A percentile compares a stretch with the other conserved stretches of the same genome.
Conservation (phyloP, 1,139 yeast genomes). For the Ogataea hybrid region DNA sequence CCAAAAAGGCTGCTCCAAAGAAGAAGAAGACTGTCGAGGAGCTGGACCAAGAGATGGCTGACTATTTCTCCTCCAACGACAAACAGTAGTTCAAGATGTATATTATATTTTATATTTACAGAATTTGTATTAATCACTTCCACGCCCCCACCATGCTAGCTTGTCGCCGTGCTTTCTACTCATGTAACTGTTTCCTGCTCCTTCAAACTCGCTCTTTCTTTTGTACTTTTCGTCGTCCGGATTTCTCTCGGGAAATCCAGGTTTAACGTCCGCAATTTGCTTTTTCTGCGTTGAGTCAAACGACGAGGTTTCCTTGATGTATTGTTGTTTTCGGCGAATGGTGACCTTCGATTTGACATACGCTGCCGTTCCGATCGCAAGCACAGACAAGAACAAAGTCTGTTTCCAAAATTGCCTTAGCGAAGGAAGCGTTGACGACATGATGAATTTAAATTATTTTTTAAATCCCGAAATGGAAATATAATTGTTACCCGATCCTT, state of each 20-base stretch:
- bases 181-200: constrained; percentile 57
- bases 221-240: constrained; percentile 25
- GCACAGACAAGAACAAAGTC: no score
- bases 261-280: constrained; percentile 37
- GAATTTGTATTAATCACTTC: constrained; percentile 7
- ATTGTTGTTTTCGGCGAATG: no score
- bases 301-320: no score
- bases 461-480: no score
- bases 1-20: constrained; percentile 29
- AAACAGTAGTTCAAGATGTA: constrained; percentile 3
- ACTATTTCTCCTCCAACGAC: constrained; percentile 32
- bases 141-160: constrained; percentile 21
- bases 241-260: constrained; percentile 41
- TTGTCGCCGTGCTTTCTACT: constrained; percentile 48
- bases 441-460: no score
- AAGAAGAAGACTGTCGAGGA: constrained; percentile 83
- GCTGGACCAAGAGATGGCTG: constrained; percentile 93
- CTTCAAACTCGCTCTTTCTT: constrained; percentile 64
- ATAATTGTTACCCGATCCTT: no score
- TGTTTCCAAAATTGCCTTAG: no score
- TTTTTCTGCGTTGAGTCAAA: no score
- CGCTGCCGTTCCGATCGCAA: no score
- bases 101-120: neutral
- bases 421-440: no score
- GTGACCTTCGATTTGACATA: no score